A percentile compares a stretch with the other conserved stretches of the same genome.
phyloP scores from a whole-genome alignment of 768 basidiomycete genomes.

The Gelatoporia subvermispora region DNA sequence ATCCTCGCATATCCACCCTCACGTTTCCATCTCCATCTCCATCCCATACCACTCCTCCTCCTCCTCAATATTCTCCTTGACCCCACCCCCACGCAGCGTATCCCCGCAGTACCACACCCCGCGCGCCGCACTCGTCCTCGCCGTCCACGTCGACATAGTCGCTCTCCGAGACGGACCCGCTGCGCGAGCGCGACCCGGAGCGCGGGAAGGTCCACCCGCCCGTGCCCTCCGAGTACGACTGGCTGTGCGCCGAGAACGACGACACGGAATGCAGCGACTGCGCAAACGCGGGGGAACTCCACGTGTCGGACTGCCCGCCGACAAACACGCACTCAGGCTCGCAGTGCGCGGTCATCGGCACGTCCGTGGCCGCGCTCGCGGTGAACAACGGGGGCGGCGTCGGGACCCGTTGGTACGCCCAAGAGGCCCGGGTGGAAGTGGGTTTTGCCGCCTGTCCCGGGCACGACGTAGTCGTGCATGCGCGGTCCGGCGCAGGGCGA shows the following conservation, averaged over 20 bases:
- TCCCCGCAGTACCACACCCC: no score
- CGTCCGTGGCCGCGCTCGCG: no score
- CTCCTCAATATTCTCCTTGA: no score
- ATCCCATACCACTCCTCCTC: slow-evolving; percentile 45
- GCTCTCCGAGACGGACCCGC: slow-evolving; percentile 23
- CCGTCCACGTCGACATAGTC: slow-evolving; percentile 29
- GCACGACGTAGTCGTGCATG: slow-evolving; percentile 61
- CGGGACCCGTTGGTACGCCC: slow-evolving; percentile 30
- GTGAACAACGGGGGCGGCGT: background rate
- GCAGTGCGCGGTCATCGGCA: no score
- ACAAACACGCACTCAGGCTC: no score
- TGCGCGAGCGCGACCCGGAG: slow-evolving; percentile 32
- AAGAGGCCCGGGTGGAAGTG: slow-evolving; percentile 58
- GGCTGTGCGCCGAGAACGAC: slow-evolving; percentile 6
- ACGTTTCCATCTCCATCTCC: slow-evolving; percentile 73
- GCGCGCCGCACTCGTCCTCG: slow-evolving; percentile 23
- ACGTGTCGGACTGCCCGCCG: no score
- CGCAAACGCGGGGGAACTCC: slow-evolving; percentile 17
- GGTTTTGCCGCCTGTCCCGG: slow-evolving; percentile 40
- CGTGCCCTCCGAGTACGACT: no score
- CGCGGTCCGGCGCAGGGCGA: slow-evolving; percentile 62
- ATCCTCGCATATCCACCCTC: slow-evolving; percentile 3
- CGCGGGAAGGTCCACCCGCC: slow-evolving; percentile 45
- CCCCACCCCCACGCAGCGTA: no score
- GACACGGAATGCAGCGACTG: slow-evolving; percentile 17